These are phyloP conservation scores for Pseudonitzschia multiseries DNA, from an alignment of 108 stramenopile species.

Conservation along the genomic window DNA sequence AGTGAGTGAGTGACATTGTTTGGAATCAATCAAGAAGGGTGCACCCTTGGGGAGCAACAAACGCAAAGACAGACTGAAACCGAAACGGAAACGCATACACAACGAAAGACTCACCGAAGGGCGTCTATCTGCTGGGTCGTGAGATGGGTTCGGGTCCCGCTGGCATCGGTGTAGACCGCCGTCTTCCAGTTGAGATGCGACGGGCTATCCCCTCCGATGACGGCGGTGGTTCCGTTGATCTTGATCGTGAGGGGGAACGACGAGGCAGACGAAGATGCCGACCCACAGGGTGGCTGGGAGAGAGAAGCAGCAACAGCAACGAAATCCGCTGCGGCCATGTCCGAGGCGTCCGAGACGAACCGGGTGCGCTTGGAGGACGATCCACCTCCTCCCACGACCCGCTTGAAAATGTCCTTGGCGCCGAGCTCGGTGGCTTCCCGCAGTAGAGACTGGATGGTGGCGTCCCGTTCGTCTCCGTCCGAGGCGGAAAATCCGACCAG, in stretches of 20 bases:
- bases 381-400: too few species aligned
- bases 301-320: neutral
- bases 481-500: slow-evolving; percentile 57
- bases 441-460: slow-evolving; percentile 19
- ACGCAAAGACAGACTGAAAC: too few species aligned
- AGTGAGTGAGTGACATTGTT: neutral
- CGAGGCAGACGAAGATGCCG: too few species aligned
- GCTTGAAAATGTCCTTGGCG: slow-evolving; percentile 15
- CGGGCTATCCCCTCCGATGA: slow-evolving; percentile 52
- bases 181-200: slow-evolving; percentile 86
- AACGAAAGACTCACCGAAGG: slow-evolving; percentile 52
- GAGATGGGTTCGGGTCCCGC: slow-evolving; percentile 54
- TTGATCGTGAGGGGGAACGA: slow-evolving; percentile 49
- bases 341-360: slow-evolving; percentile 53
- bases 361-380: slow-evolving; percentile 76
- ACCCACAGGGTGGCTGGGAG: too few species aligned
- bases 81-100: neutral
- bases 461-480: slow-evolving; percentile 12
- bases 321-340: neutral
- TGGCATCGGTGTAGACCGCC: slow-evolving; percentile 66
- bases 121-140: slow-evolving; percentile 60
- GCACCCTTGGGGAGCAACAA: neutral
- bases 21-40: too few species aligned
- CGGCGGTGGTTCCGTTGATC: slow-evolving; percentile 53
- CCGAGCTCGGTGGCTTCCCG: slow-evolving; percentile 21